phyloP scores from a whole-genome alignment of 2,329 filamentous ascomycete genomes.

The Myriosclerotinia duriaeana region DNA sequence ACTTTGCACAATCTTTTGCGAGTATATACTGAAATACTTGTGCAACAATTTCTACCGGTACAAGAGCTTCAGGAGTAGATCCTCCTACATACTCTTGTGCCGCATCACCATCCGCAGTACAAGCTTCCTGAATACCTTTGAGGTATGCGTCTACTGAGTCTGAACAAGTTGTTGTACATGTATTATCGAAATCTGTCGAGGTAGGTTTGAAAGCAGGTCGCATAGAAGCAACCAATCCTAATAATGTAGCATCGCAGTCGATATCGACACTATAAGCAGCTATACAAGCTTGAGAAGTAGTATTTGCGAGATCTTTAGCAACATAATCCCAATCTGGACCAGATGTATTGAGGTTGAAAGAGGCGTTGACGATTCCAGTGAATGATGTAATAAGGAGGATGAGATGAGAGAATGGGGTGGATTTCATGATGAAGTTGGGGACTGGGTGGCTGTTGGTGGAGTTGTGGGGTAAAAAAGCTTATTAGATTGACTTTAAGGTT shows the following conservation, averaged over 20 bases:
- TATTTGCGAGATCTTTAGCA: slow-evolving; percentile 38
- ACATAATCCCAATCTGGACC: slow-evolving; percentile 40
- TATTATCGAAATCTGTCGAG: slow-evolving; percentile 33
- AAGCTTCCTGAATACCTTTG: slow-evolving; percentile 34
- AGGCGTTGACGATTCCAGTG: not conserved
- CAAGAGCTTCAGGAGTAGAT: slow-evolving; percentile 33
- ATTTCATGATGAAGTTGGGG: not conserved
- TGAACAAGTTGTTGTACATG: slow-evolving; percentile 37
- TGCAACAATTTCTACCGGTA: slow-evolving; percentile 21
- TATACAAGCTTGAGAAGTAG: slow-evolving; percentile 39
- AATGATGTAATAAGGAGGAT: slow-evolving; percentile 1
- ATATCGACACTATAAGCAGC: slow-evolving; percentile 39
- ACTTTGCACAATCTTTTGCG: not conserved
- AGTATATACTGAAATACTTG: slow-evolving; percentile 24
- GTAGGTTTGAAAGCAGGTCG: slow-evolving; percentile 37
- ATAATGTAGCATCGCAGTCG: slow-evolving; percentile 39
- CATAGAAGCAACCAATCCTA: slow-evolving; percentile 39
- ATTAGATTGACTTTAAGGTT: not conserved
- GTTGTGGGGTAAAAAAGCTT: not conserved
- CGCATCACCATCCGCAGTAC: slow-evolving; percentile 36
- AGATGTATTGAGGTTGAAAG: slow-evolving; percentile 38
- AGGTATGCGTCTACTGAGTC: slow-evolving; percentile 37
- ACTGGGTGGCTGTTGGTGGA: not conserved
- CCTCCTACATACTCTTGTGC: slow-evolving; percentile 30
- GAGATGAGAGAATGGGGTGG: not conserved